These are phyloP conservation scores for Zanthoxylum bungeanum DNA, from an alignment of 345 rosid species.

Conservation along the genomic window DNA sequence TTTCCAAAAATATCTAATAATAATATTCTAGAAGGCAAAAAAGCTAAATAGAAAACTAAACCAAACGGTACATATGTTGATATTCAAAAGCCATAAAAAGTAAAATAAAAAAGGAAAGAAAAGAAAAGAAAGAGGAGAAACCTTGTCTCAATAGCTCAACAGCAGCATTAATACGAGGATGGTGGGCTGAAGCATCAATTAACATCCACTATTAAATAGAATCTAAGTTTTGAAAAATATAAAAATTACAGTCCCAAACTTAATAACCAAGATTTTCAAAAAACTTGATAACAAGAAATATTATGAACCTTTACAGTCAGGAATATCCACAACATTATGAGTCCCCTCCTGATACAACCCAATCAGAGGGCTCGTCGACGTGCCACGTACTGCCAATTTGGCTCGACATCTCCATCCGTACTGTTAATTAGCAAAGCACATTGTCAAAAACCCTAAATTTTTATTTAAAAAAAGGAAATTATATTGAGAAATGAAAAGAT, in stretches of 20 bases:
- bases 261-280: too few relatives aligned
- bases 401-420: conserved; percentile 98
- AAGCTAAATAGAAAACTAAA: not conserved
- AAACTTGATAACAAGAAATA: not conserved
- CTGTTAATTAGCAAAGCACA: conserved; percentile 31
- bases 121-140: conserved; percentile 1
- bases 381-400: conserved; percentile 85
- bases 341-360: conserved; percentile 90
- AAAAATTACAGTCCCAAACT: not conserved
- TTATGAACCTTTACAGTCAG: conserved; percentile 85
- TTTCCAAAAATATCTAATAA: not conserved
- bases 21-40: not conserved
- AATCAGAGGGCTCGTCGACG: conserved; percentile 57
- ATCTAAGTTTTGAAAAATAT: not conserved
- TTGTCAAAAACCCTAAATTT: conserved; percentile 13
- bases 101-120: not conserved
- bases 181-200: conserved; percentile 63
- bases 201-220: conserved; percentile 4
- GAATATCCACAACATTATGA: conserved; percentile 81
- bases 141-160: conserved; percentile 82
- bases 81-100: not conserved
- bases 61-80: not conserved
- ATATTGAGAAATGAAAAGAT: conserved; percentile 12
- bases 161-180: conserved; percentile 82
- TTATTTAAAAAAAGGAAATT: not conserved